A percentile compares a stretch with the other conserved stretches of the same genome.
phyloP scores from a whole-genome alignment of 306 rosid genomes.

The Elaeagnus macrophylla region DNA sequence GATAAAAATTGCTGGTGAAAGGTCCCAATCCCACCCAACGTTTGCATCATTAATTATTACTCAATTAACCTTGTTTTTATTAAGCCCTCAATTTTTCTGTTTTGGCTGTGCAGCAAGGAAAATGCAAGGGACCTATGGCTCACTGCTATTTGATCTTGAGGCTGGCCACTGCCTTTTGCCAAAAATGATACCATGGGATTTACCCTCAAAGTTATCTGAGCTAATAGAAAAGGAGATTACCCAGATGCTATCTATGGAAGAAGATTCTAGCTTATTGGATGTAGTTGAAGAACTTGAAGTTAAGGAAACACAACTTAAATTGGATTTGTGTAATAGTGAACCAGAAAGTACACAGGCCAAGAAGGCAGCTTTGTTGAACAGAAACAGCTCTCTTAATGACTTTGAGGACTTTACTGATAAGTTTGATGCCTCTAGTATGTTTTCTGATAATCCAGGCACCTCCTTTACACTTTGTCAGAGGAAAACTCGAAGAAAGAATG shows the following conservation, averaged over 20 bases:
- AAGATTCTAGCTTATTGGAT: slow-evolving; percentile 28
- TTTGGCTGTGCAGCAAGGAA: slow-evolving; percentile 42
- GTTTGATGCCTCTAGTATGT: slow-evolving; percentile 32
- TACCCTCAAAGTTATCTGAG: slow-evolving; percentile 65
- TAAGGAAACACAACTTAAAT: slow-evolving; percentile 27
- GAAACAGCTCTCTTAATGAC: slow-evolving; percentile 48
- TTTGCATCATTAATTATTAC: not conserved
- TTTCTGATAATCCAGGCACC: slow-evolving; percentile 35
- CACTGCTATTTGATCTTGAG: slow-evolving; percentile 62
- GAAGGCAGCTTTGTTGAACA: slow-evolving; percentile 44
- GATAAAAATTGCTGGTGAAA: too few relatives aligned
- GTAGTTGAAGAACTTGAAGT: slow-evolving; percentile 25
- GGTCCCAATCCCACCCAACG: too few relatives aligned
- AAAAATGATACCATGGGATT: slow-evolving; percentile 69
- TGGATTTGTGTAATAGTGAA: slow-evolving; percentile 19
- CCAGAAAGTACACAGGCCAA: slow-evolving; percentile 31
- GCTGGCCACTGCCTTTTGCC: slow-evolving; percentile 67
- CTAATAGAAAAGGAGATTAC: slow-evolving; percentile 59
- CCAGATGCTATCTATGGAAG: slow-evolving; percentile 37
- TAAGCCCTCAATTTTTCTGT: not conserved
- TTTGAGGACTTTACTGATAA: slow-evolving; percentile 33
- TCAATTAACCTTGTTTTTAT: not conserved
- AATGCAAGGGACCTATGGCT: slow-evolving; percentile 33
- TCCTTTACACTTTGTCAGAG: slow-evolving; percentile 29
- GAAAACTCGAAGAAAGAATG: slow-evolving; percentile 35